Evolutionary conservation across 768 basidiomycete species (phyloP).

Genomic region (Cyathus striatus): DNA sequence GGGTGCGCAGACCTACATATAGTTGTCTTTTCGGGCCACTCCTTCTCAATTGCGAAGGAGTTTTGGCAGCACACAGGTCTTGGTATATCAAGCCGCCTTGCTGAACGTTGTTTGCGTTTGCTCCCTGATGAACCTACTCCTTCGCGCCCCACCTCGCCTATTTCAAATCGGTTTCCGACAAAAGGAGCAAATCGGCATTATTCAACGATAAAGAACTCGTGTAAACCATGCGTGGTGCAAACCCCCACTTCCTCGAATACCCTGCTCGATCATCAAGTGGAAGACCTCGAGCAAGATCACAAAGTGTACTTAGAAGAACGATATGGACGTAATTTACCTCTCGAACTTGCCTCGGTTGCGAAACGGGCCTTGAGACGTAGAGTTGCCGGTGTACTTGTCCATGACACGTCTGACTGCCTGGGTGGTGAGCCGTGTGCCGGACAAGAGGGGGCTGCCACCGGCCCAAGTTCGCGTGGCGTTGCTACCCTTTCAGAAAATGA

Average conservation of each 20-base stretch:
- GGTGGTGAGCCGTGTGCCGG: constrained; percentile 33
- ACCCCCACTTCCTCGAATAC: constrained; percentile 1
- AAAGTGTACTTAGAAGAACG: constrained; percentile 85
- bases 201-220: constrained; percentile 28
- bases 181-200: constrained; percentile 58
- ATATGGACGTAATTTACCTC: constrained; percentile 86
- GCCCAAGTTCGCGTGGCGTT: constrained; percentile 67
- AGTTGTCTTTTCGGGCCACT: constrained; percentile 63
- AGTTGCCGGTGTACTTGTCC: constrained; percentile 80
- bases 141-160: constrained; percentile 18
- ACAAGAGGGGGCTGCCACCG: constrained; percentile 38
- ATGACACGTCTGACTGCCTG: constrained; percentile 44
- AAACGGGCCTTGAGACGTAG: constrained; percentile 85
- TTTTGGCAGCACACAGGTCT: constrained; percentile 97
- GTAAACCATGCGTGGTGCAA: constrained; percentile 7
- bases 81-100: constrained; percentile 84
- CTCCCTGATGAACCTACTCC: constrained; percentile 42
- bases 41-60: constrained; percentile 68
- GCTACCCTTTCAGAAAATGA: constrained; percentile 74
- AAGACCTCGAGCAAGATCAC: constrained; percentile 59
- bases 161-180: constrained; percentile 24
- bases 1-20: constrained; percentile 68
- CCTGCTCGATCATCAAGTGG: constrained; percentile 16
- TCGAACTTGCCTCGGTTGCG: constrained; percentile 66
- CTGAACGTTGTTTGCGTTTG: constrained; percentile 75